Evolutionary conservation across 805 yeast species (phyloP), one percentile per base, ranked within the genome.

Genomic region (Candida germanica): DNA sequence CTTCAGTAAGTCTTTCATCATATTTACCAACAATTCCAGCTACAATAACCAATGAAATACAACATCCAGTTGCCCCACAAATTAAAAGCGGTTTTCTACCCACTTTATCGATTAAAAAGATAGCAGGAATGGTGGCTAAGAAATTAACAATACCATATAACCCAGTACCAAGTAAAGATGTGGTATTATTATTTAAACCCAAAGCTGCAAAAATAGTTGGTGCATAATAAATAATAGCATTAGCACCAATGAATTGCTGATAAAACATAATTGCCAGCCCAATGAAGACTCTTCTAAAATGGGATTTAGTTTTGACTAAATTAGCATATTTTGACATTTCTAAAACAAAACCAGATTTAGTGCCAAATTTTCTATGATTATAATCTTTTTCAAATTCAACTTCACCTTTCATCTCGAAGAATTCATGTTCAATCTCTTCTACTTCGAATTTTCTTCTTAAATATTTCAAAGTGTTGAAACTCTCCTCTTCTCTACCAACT

Each of bases 401-500:
- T 26, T 47, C 48, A 7, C 42, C 37, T 24, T 46, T 44, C 43
- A 48, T 48, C 37, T 46, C 48, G 17, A 33, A 20, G 32, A 41
- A 46, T 29, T 48, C 51, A 26, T 36, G 39, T 26, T 48, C 48
- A 13, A 44, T 22, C 13, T 34, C 51, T 45, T 53, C 40, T 49
- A 58, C 29, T 52, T 57, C 15, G 50, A 59, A 48, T 17, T 43
- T 38, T 24, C 35, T 26, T 36, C 64, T 44, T 64, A 71, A 33
- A 60, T 53, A 47, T 58, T 55, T 40, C 64, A 54, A 43, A 69
- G 66, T 57, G 16, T 56, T 56, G 5, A 52, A 46, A 20, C 83
- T 81, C 46, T 78, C 82, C 23, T 64, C 70, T 42, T 66, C 61
- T 52, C 77, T 64, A 40, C 69, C 69, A 37, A 67, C 60, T 14